Evolutionary conservation across 108 stramenopile genomes (phyloP), one percentile per base, ranked within the genome.

Genomic region (Epithemia pelagica): DNA sequence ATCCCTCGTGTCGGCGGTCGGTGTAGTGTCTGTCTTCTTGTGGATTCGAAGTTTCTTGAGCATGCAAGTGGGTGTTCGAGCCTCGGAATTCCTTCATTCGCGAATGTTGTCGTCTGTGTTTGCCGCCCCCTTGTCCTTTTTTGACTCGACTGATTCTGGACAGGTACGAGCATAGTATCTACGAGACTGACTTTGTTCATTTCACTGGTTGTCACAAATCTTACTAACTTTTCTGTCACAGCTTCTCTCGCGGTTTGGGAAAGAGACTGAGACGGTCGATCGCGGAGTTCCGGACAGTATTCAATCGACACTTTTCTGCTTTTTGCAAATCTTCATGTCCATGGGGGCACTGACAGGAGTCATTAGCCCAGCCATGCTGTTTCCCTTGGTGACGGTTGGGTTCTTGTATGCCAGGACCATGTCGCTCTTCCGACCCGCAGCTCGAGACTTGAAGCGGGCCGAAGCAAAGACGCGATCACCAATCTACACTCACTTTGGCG

Each of bases 401-500:
- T 62, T 55, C 24, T 56, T 91, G 1, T 91, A 92, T 58, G 54
- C 65, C 5, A 77, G 76, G 33, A 68, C 82, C 7, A 86, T 87
- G 80, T 54, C 56, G 0, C 64, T 72, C 28, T 95, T 91, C 69
- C 71, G 94, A 25, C 78, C 84, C 2, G 85, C 86, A 0, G 87
- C 90, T 28, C 78, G 92, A 22, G 88, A 93, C 62, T 68, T 92
- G 79, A 93, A 95, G 74, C 83, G 94, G 27, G 72, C 74, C 7
- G 97, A 98, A 68, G 71, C 91, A 19, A 86, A 87, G 32, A 87
- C 82, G 3, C 64, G 95, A 60, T 91, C 92, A 18, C 98, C 98
- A 1, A 90, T 99, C 25, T 96, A 95, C 72, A 92, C 92, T 30
- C 95, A 97, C 69, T 97, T 99, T 71, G 65, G 84, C 1, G 96